These are phyloP conservation scores for Oryza australiensis DNA, from an alignment of 176 grass and related monocot species.

Conservation along the genomic window DNA sequence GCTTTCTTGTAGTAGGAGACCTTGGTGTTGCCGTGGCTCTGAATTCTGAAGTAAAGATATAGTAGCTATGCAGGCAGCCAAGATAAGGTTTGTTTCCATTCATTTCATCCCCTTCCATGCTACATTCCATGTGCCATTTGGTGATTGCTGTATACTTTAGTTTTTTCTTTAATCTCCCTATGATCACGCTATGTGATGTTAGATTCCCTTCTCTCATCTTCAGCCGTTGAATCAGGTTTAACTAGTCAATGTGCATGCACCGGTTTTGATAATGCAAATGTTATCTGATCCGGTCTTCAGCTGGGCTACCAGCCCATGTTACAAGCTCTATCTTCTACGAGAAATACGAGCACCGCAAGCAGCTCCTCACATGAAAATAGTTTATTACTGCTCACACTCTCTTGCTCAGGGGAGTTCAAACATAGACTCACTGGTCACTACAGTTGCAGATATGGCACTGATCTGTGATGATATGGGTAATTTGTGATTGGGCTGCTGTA, in stretches of 20 bases:
- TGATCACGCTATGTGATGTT: slow-evolving; percentile 12
- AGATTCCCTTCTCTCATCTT: slow-evolving; percentile 36
- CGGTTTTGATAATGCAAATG: background rate
- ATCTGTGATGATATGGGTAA: background rate
- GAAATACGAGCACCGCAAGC: background rate
- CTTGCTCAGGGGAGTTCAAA: background rate
- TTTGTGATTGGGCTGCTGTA: slow-evolving; percentile 24
- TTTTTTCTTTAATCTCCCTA: slow-evolving; percentile 18
- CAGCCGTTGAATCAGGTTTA: background rate
- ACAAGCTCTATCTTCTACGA: background rate
- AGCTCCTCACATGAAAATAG: background rate
- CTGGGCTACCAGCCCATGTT: slow-evolving; percentile 15
- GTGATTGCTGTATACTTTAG: slow-evolving; percentile 36
- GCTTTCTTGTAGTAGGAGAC: slow-evolving; percentile 39
- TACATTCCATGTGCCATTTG: slow-evolving; percentile 42
- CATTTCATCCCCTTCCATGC: slow-evolving; percentile 29
- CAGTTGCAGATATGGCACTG: background rate
- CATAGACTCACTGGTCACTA: background rate
- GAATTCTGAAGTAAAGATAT: slow-evolving; percentile 33
- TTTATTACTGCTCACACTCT: background rate
- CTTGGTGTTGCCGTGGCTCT: background rate
- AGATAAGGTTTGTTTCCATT: slow-evolving; percentile 55
- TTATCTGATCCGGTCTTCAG: background rate
- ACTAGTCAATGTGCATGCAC: slow-evolving; percentile 38
- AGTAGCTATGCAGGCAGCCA: slow-evolving; percentile 68